Conservation (phyloP, 2,329 filamentous ascomycete species). For the Diaporthe helianthi region DNA sequence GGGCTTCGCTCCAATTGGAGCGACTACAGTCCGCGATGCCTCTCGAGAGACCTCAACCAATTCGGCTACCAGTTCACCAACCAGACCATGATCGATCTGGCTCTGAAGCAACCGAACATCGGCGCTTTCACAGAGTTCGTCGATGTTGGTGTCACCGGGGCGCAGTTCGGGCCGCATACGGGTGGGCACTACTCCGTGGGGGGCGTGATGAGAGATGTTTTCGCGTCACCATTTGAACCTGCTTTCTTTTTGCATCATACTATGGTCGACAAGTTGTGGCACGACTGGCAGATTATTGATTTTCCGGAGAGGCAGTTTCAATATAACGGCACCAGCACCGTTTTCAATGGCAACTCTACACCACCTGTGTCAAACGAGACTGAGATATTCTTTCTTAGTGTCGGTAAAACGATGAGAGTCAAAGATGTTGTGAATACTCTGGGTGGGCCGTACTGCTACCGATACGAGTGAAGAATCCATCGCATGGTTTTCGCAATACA, state of each 20-base stretch:
- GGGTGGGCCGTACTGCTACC: background rate
- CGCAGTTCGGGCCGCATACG: conserved; percentile 39
- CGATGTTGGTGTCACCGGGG: background rate
- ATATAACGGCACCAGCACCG: conserved; percentile 6
- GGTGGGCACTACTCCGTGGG: conserved; percentile 52
- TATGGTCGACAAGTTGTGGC: conserved; percentile 40
- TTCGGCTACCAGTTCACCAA: background rate
- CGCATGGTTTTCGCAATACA: too few species aligned
- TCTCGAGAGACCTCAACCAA: conserved; percentile 45
- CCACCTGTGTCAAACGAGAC: background rate
- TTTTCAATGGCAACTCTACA: conserved; percentile 15
- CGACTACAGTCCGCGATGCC: conserved; percentile 48
- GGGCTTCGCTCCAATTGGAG: conserved; percentile 24
- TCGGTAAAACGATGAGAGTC: background rate
- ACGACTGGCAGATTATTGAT: conserved; percentile 39
- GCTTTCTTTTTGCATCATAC: conserved; percentile 55
- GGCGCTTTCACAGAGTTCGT: background rate
- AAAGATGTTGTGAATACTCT: background rate
- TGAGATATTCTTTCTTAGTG: background rate
- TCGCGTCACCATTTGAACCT: conserved; percentile 53
- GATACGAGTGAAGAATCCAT: background rate
- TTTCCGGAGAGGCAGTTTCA: background rate
- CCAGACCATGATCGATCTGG: conserved; percentile 39
- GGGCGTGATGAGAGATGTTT: conserved; percentile 49
- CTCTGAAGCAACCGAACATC: background rate